Conservation (phyloP, 768 basidiomycete genomes). For the Podaxis sp. region DNA sequence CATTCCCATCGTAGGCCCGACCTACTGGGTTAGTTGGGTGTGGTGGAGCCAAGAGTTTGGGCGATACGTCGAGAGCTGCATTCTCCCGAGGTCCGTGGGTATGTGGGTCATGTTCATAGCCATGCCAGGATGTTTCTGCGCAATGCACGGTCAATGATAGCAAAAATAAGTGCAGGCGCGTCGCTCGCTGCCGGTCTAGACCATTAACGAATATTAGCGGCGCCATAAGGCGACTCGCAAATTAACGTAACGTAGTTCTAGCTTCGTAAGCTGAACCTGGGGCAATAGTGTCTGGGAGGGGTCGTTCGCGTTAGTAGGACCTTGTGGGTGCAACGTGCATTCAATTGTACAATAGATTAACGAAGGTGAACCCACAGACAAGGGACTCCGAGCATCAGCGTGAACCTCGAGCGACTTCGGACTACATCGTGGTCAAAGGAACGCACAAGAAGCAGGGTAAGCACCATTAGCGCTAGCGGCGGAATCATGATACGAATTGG, state of each 20-base stretch:
- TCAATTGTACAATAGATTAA: neutral
- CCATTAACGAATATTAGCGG: neutral
- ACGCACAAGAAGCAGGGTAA: neutral
- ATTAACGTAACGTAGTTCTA: neutral
- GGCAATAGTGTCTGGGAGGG: neutral
- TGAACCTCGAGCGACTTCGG: neutral
- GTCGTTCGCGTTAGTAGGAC: neutral
- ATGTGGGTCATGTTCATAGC: neutral
- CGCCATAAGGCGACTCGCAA: neutral
- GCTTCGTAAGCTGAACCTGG: neutral
- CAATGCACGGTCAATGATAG: neutral
- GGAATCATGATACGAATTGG: neutral
- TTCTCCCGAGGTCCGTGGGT: neutral
- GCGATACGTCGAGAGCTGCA: neutral
- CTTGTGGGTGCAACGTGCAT: conserved; percentile 7
- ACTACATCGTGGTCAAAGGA: neutral
- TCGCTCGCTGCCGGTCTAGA: neutral
- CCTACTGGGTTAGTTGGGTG: no score
- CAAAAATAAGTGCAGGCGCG: neutral
- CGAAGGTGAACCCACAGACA: neutral
- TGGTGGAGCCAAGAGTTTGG: neutral
- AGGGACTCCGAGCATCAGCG: neutral
- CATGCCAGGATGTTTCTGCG: neutral
- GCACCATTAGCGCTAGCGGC: neutral
- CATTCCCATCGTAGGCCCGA: neutral